Conservation (phyloP, 73 alveolate species). For the Paramecium biaurelia region DNA sequence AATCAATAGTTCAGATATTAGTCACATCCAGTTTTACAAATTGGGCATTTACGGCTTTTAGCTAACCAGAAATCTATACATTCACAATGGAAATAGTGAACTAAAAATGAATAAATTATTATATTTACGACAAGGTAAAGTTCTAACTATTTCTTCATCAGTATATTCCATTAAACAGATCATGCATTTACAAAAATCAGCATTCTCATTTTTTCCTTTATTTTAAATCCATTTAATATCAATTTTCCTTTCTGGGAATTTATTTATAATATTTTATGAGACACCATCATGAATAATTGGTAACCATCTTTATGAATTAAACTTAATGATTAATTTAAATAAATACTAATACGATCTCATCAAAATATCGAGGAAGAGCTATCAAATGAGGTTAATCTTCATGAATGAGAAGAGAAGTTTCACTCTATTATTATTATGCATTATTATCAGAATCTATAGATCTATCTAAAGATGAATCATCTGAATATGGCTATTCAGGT, state of each 20-base stretch:
- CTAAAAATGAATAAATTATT: neutral
- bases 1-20: constrained; percentile 19
- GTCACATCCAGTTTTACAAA: constrained; percentile 47
- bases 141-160: constrained; percentile 29
- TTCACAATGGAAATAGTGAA: constrained; percentile 28
- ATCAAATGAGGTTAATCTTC: constrained; percentile 45
- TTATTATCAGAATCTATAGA: neutral
- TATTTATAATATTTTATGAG: neutral
- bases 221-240: constrained; percentile 30
- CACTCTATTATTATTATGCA: neutral
- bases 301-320: constrained; percentile 37
- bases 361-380: constrained; percentile 38
- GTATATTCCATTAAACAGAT: constrained; percentile 33
- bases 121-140: constrained; percentile 29
- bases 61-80: constrained; percentile 46
- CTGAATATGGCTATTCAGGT: constrained; percentile 47
- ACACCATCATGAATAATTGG: neutral
- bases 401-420: neutral
- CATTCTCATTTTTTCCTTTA: constrained; percentile 12
- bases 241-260: constrained; percentile 41
- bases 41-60: constrained; percentile 24
- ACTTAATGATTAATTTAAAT: neutral
- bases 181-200: constrained; percentile 52
- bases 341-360: constrained; percentile 32
- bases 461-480: constrained; percentile 27